Percentiles rank a stretch among this genome's conserved stretches.
Evolutionary conservation across 2,329 filamentous ascomycete species (phyloP).

Genomic region (Pseudopyrenochaeta lycopersici): DNA sequence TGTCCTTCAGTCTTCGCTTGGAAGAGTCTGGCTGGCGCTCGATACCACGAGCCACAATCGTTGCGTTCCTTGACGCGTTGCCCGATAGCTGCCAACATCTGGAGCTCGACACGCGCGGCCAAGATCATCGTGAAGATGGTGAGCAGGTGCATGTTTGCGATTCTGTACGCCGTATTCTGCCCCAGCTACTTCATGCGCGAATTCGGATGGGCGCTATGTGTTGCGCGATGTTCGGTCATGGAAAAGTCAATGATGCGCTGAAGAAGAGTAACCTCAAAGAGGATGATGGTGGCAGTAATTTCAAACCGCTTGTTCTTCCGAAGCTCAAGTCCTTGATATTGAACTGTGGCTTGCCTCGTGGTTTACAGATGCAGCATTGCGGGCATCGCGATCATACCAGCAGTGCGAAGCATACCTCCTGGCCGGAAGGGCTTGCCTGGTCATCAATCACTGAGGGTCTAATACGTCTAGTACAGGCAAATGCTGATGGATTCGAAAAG

Average conservation of each 20-base stretch:
- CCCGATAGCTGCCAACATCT: constrained; percentile 8
- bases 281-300: too few species aligned
- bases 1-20: constrained; percentile 1
- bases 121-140: constrained; percentile 3
- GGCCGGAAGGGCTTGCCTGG: not conserved
- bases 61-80: constrained; percentile 3
- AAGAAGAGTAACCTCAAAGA: too few species aligned
- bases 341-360: not conserved
- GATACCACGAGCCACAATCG: not conserved
- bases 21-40: not conserved
- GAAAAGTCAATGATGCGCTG: not conserved
- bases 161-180: not conserved
- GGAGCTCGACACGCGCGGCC: constrained; percentile 6
- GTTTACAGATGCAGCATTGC: not conserved
- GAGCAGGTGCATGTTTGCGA: constrained; percentile 2
- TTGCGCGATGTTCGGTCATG: not conserved
- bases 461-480: not conserved
- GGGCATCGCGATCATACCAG: not conserved
- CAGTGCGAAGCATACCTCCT: not conserved
- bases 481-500: too few species aligned
- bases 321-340: not conserved
- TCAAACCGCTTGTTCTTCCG: not conserved
- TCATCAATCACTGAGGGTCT: not conserved
- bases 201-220: not conserved
- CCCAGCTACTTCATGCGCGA: not conserved